Percentiles rank a stretch among this genome's conserved stretches.
Evolutionary conservation across 495 filamentous ascomycete genomes (phyloP).

Genomic region (Eremomyces bilateralis): DNA sequence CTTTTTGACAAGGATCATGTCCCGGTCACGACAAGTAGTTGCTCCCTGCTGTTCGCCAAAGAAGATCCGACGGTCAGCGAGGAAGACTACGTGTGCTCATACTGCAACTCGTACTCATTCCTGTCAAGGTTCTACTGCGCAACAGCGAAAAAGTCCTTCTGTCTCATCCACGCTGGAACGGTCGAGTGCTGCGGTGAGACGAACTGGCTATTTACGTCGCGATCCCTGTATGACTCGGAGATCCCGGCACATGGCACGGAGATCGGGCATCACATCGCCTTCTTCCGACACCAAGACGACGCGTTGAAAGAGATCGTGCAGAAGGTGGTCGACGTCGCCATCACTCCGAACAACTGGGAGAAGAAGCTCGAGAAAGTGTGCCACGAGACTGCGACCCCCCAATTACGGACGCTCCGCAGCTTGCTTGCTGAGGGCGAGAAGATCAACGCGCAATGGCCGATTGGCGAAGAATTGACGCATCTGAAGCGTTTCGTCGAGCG

Average conservation of each 20-base stretch:
- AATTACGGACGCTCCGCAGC: slow-evolving; percentile 64
- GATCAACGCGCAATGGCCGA: slow-evolving; percentile 88
- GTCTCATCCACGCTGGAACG: slow-evolving; percentile 52
- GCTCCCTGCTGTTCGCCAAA: slow-evolving; percentile 7
- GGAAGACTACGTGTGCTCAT: slow-evolving; percentile 72
- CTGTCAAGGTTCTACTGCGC: slow-evolving; percentile 75
- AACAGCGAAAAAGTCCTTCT: slow-evolving; percentile 53
- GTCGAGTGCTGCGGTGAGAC: slow-evolving; percentile 44
- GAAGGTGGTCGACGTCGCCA: slow-evolving; percentile 69
- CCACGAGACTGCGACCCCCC: slow-evolving; percentile 60
- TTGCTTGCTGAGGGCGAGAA: slow-evolving; percentile 88
- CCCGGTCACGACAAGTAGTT: slow-evolving; percentile 8
- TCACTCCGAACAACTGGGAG: slow-evolving; percentile 70
- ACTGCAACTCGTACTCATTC: slow-evolving; percentile 85
- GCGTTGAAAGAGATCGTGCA: slow-evolving; percentile 39
- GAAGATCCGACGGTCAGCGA: slow-evolving; percentile 9
- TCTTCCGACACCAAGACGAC: slow-evolving; percentile 57
- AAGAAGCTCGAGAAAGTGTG: slow-evolving; percentile 73
- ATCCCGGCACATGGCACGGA: slow-evolving; percentile 30
- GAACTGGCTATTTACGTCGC: too few species aligned
- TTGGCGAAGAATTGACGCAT: slow-evolving; percentile 58
- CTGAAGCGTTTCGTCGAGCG: slow-evolving; percentile 79
- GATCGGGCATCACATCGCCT: slow-evolving; percentile 35
- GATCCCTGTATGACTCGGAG: too few species aligned
- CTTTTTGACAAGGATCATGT: slow-evolving; percentile 16